Conservation (phyloP, 2,329 filamentous ascomycete genomes). For the Dryadomyces sulphureus region DNA sequence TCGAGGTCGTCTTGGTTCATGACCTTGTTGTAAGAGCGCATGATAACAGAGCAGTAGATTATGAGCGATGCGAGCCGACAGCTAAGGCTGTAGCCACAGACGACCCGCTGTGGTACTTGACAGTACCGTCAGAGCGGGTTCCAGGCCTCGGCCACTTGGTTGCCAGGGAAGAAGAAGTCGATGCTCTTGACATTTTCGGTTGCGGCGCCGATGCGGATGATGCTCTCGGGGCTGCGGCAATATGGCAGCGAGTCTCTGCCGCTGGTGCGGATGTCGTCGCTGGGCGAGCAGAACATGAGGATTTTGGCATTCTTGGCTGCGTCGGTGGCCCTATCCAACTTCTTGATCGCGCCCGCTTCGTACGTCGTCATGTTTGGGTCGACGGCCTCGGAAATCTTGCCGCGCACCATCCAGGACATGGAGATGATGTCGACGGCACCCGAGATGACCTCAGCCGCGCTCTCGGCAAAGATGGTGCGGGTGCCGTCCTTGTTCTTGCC, state of each 20-base stretch:
- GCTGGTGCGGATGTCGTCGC: slow-evolving; percentile 15
- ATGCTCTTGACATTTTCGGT: slow-evolving; percentile 13
- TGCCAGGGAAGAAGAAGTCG: slow-evolving; percentile 18
- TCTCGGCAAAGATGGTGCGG: slow-evolving; percentile 1
- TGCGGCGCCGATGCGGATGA: slow-evolving; percentile 17
- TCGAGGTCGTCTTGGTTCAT: slow-evolving; percentile 7
- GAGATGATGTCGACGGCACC: slow-evolving; percentile 21
- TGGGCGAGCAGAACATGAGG: slow-evolving; percentile 23
- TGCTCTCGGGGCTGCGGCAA: slow-evolving; percentile 3
- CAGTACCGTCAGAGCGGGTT: background rate
- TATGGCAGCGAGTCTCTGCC: slow-evolving; percentile 9
- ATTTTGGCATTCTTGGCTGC: slow-evolving; percentile 15
- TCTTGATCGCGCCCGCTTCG: slow-evolving; percentile 7
- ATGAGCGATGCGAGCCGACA: slow-evolving; percentile 17
- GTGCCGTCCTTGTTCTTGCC: slow-evolving; percentile 1
- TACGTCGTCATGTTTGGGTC: slow-evolving; percentile 9
- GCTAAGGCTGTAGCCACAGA: slow-evolving; percentile 17
- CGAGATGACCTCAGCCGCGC: slow-evolving; percentile 15
- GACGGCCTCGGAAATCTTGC: background rate
- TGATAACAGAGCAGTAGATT: slow-evolving; percentile 14
- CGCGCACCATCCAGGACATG: slow-evolving; percentile 22
- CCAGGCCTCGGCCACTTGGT: slow-evolving; percentile 12
- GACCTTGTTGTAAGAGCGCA: slow-evolving; percentile 2
- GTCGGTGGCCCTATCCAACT: slow-evolving; percentile 15
- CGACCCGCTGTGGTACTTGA: slow-evolving; percentile 8